A percentile compares a stretch with the other conserved stretches of the same genome.
These are phyloP conservation scores for Verbena officinalis DNA, from an alignment of 257 asterid species.

Conservation along the genomic window DNA sequence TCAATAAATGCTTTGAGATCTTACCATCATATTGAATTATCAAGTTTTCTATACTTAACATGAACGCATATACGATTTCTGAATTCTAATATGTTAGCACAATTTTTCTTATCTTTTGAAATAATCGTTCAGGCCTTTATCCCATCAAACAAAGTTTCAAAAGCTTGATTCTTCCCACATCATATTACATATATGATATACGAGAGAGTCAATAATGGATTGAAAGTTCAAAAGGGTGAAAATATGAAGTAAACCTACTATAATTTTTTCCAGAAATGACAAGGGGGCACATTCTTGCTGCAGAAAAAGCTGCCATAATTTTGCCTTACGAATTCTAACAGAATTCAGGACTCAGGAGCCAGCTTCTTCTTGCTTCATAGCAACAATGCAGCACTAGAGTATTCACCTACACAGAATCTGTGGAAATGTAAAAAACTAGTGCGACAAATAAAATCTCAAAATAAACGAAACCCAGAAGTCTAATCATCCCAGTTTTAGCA, in stretches of 20 bases:
- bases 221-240: not conserved
- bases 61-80: too few species aligned
- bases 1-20: constrained; percentile 12
- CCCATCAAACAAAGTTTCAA: not conserved
- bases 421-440: not conserved
- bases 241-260: constrained; percentile 28
- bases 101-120: too few species aligned
- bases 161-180: not conserved
- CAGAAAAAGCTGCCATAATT: constrained; percentile 40
- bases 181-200: constrained; percentile 3
- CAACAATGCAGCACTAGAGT: constrained; percentile 14
- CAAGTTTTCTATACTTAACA: too few species aligned
- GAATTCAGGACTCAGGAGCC: constrained; percentile 1
- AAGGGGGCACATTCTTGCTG: constrained; percentile 35
- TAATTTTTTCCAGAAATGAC: constrained; percentile 33
- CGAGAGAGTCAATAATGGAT: not conserved
- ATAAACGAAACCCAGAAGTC: not conserved
- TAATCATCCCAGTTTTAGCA: constrained; percentile 10
- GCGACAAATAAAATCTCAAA: not conserved
- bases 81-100: too few species aligned
- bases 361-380: constrained; percentile 29
- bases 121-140: not conserved
- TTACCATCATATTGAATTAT: too few species aligned
- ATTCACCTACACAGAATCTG: not conserved
- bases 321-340: constrained; percentile 17